Evolutionary conservation across 2,329 filamentous ascomycete species (phyloP), one percentile per base, ranked within the genome.

Genomic region (Ophiocordyceps camponoti-leonardi): DNA sequence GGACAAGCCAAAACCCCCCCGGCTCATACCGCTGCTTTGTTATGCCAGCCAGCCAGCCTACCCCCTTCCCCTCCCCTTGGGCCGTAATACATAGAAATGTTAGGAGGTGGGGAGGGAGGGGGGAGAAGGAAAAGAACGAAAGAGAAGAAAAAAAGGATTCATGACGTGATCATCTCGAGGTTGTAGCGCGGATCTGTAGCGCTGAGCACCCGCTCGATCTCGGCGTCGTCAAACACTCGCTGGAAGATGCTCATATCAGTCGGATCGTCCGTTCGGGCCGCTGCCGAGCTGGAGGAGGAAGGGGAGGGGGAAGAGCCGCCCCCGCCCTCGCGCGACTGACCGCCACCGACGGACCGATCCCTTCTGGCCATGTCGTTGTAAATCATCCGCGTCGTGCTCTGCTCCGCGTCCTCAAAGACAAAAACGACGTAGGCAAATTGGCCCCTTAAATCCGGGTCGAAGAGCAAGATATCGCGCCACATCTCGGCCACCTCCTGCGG

Each of bases 381-480:
- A 48, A 78, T 72, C 49, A 72, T 55, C 45, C 65, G 64, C n/a
- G 64, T 59, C 0, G 73, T 77, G 60, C 68, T 75, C 56, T 75
- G 70, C 43, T 58, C 54, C 4, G 65, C 60, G 47, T 79, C 73
- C 50, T 81, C 77, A 50, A 83, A 81, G 13, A 77, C 73, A 55
- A 83, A 83, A 6, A 77, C 68, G 30, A 81, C 72, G 50, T 75
- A 72, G 45, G 67, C 59, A 53, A 83, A 78, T 47, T 76, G 73
- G 18, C 78, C 77, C 14, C 72, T 66, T 35, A 82, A 69, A 47
- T 79, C 76, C 0, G 73, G 69, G 49, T 80, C 75, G 56, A 75
- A 77, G 41, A 80, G 65, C 41, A 81, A 67, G 12, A 79, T 65
- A 50, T 83, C 77, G 42, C 76, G 68, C 79, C 79, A 83, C 44